Conservation (phyloP, 768 basidiomycete species). For the Chiua virens region DNA sequence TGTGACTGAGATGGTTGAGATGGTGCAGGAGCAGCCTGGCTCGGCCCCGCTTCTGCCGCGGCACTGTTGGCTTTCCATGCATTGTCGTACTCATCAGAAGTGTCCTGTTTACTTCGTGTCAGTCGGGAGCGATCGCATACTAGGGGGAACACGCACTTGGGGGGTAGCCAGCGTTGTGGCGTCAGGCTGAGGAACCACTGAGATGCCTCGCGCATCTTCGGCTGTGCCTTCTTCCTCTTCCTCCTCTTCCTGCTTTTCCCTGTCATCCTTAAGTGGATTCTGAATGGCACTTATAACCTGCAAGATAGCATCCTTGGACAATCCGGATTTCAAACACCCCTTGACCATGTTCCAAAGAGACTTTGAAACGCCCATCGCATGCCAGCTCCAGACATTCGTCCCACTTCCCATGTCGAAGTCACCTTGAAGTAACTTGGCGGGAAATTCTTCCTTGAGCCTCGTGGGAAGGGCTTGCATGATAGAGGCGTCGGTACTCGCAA, state of each 20-base stretch:
- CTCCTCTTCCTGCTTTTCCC: conserved; percentile 35
- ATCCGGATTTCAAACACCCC: conserved; percentile 54
- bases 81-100: conserved; percentile 53
- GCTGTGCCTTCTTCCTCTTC: conserved; percentile 34
- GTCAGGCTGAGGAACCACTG: conserved; percentile 24
- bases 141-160: conserved; percentile 23
- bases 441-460: conserved; percentile 72
- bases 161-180: conserved; percentile 20
- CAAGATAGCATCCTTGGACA: conserved; percentile 62
- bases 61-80: conserved; percentile 65
- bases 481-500: conserved; percentile 69
- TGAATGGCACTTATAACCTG: conserved; percentile 60
- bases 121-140: neutral
- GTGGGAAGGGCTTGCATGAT: conserved; percentile 70
- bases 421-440: conserved; percentile 58
- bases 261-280: conserved; percentile 36
- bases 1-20: conserved; percentile 26
- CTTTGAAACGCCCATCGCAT: conserved; percentile 67
- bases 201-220: conserved; percentile 28
- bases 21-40: conserved; percentile 18
- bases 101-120: conserved; percentile 33
- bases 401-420: conserved; percentile 59
- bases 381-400: conserved; percentile 73
- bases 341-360: conserved; percentile 74
- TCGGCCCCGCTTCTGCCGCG: conserved; percentile 31